Evolutionary conservation across 208 protist genomes (phyloP).

Genomic region (Novymonas esmeraldas): DNA sequence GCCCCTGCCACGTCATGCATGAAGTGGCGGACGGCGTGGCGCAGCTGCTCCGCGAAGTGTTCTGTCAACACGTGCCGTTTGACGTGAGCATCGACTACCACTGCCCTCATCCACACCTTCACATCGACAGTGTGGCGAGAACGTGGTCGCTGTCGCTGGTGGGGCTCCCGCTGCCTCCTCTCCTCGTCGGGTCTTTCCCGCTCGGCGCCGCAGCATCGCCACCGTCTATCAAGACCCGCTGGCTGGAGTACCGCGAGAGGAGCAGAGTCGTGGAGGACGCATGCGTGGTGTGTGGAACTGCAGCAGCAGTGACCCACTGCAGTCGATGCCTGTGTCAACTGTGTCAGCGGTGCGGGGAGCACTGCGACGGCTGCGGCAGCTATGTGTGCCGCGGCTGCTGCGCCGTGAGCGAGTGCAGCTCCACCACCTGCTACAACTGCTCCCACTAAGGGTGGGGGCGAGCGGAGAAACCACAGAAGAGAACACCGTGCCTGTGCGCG

Average conservation of each 20-base stretch:
- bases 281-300: slow-evolving; percentile 23
- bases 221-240: slow-evolving; percentile 24
- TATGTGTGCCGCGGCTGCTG: slow-evolving; percentile 50
- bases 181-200: slow-evolving; percentile 31
- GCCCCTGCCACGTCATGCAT: slow-evolving; percentile 54
- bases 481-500: too few species aligned
- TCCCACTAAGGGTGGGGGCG: slow-evolving; percentile 62
- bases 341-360: slow-evolving; percentile 35
- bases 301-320: slow-evolving; percentile 7
- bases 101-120: slow-evolving; percentile 21
- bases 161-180: slow-evolving; percentile 24
- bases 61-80: slow-evolving; percentile 25
- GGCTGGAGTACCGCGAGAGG: slow-evolving; percentile 17
- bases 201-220: slow-evolving; percentile 26
- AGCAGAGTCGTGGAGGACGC: slow-evolving; percentile 21
- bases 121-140: slow-evolving; percentile 25
- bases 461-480: too few species aligned
- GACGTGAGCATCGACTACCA: slow-evolving; percentile 35
- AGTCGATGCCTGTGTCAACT: slow-evolving; percentile 36
- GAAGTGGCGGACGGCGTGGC: slow-evolving; percentile 28
- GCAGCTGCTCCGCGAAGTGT: slow-evolving; percentile 45
- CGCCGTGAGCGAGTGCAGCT: slow-evolving; percentile 74
- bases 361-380: slow-evolving; percentile 31
- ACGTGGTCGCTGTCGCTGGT: slow-evolving; percentile 30
- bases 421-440: slow-evolving; percentile 72